Base-by-base conservation (phyloP, 352 stramenopile genomes). In the Elongisporangium prolatum region DNA sequence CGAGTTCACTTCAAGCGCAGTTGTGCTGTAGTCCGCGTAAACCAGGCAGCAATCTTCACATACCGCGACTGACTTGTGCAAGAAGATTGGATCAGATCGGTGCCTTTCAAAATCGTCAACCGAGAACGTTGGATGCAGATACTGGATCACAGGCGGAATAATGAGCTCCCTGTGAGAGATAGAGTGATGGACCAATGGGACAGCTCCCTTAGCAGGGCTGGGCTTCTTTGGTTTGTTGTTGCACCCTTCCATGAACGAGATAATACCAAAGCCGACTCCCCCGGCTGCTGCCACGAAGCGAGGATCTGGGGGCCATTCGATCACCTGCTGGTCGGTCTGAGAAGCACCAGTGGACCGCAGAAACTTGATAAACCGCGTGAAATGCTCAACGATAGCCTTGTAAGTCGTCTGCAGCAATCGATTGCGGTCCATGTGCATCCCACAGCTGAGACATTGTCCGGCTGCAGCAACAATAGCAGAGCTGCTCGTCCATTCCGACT, bases 311-410 rank as follows among this genome's bases (percentile, higher is more conserved):
- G 93, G 94, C 93, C 94, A 98, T 60, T 89, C 72, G 37, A 97
- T 81, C 38, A 75, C 69, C 6, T 64, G 63, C 25, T 75, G 67
- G 38, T 80, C 71, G 8, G 65, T 60, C 52, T 83, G 6, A 80
- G 51, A 11, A 71, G 59, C 3, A 75, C n/a, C n/a, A n/a, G n/a
- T n/a, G n/a, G n/a, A 57, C 0, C 74, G 65, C 38, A 95, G 37
- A 51, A 93, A 86, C 37, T 68, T 69, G 18, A 98, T 60, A 24
- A 97, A 88, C 17, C 94, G 82, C 48, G 96, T 75, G 64, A 98
- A 98, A 66, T 98, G 95, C 53, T 90, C 78, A 21, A 98, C 82
- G 4, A 98, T 83, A 11, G 89, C 95, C 66, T 98, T 98, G 77
- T 98, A 98, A 11, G 76, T 86, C 14, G 97, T 91, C 24, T 76